Evolutionary conservation across 352 stramenopile species (phyloP), one percentile per base, ranked within the genome.

Genomic region (Phytophthora pinifolia): DNA sequence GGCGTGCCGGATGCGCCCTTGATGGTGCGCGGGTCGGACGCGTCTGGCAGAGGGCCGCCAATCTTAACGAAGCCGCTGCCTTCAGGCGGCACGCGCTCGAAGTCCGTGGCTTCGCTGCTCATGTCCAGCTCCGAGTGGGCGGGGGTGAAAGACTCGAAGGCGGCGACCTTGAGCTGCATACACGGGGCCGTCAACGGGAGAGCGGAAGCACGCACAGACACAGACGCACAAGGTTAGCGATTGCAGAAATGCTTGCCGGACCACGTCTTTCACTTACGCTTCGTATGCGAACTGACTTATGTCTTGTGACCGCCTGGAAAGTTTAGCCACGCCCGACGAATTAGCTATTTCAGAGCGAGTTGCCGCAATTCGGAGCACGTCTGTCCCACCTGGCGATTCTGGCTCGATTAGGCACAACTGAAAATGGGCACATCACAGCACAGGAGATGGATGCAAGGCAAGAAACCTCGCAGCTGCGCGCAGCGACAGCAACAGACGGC

Each of bases 21-120:
- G 51, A 86, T 79, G 9, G 73, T 70, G 49, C 80, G 79, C 59
- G 82, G 82, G 66, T 92, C 80, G 2, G 78, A 86, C 31, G 67
- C 67, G 34, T 92, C 79, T 0, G 79, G 82, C 38, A 92, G 62
- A 37, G 79, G 76, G 7, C 78, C 82, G 59, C 82, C 82, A 54
- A 92, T 92, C 67, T 92, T 89, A 63, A 89, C 77, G 68, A 90
- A 92, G 39, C 71, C 71, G 59, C 33, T 62, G 38, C 56, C 54
- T 18, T 69, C 65, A 15, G 70, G 67, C 39, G 68, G 65, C 45
- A 83, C 67, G 46, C 67, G 74, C 65, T 90, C 80, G 43, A 88
- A 90, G 57, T 84, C 70, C 4, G 78, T 74, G 30, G 56, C 41
- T 27, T 74, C 65, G 32, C 65, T 74, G 34, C 61, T 71, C 65